These are phyloP conservation scores for Ligustrum vulgare DNA, from an alignment of 257 asterid genomes.

Conservation along the genomic window DNA sequence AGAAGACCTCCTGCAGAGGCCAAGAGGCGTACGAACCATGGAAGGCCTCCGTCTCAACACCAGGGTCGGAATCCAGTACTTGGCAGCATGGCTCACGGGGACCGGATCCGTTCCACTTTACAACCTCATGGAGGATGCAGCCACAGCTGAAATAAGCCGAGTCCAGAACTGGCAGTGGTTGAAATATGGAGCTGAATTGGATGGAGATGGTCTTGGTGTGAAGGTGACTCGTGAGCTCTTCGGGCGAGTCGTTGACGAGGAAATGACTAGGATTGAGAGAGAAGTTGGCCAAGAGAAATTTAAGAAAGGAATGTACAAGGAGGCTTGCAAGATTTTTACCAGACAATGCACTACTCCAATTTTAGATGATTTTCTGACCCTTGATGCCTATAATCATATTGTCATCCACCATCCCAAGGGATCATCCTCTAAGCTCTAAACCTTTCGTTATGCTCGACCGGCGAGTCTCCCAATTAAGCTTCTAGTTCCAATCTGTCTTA, in stretches of 20 bases:
- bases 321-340: conserved; percentile 74
- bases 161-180: conserved; percentile 99
- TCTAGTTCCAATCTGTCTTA: not conserved
- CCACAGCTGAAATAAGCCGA: conserved; percentile 95
- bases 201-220: conserved; percentile 86
- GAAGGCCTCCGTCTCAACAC: conserved; percentile 93
- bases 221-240: conserved; percentile 65
- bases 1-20: conserved; percentile 73
- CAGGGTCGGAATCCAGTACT: conserved; percentile 84
- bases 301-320: conserved; percentile 68
- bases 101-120: conserved; percentile 89
- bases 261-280: conserved; percentile 80
- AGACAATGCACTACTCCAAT: conserved; percentile 63
- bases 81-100: conserved; percentile 91
- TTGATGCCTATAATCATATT: conserved; percentile 75
- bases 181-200: conserved; percentile 67
- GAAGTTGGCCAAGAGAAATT: conserved; percentile 88
- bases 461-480: not conserved
- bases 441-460: not conserved
- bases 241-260: conserved; percentile 90
- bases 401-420: conserved; percentile 61
- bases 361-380: conserved; percentile 86
- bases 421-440: conserved; percentile 59
- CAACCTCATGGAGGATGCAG: conserved; percentile 98
- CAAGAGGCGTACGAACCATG: conserved; percentile 74